A percentile compares a stretch with the other conserved stretches of the same genome.
Evolutionary conservation across 306 rosid genomes (phyloP).

Genomic region (Quercus alba): DNA sequence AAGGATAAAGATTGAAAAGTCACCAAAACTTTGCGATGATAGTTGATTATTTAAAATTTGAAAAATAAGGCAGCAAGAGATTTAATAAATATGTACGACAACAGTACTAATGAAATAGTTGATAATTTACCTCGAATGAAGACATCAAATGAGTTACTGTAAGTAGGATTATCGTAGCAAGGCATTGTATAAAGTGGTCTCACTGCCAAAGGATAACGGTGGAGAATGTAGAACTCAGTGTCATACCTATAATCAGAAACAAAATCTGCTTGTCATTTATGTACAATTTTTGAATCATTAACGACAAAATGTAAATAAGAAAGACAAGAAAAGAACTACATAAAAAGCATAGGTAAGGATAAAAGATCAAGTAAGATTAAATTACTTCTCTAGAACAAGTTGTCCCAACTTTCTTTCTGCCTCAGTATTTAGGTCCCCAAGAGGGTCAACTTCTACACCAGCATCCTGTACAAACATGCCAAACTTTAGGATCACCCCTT

Average conservation of each 20-base stretch:
- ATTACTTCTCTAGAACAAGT: constrained; percentile 78
- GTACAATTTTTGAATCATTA: background rate
- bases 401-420: constrained; percentile 79
- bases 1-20: no score
- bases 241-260: constrained; percentile 50
- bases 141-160: constrained; percentile 89
- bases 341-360: background rate
- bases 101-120: background rate
- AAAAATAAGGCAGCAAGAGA: no score
- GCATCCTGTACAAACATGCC: constrained; percentile 55
- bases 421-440: constrained; percentile 90
- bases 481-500: background rate
- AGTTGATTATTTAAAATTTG: no score
- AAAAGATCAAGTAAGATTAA: no score
- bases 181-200: constrained; percentile 98
- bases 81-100: no score
- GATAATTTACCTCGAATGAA: constrained; percentile 74
- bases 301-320: background rate
- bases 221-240: constrained; percentile 87
- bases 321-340: background rate
- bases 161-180: constrained; percentile 63
- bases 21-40: no score
- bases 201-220: constrained; percentile 78
- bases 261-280: constrained; percentile 4
- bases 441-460: constrained; percentile 79